phyloP scores from a whole-genome alignment of 495 filamentous ascomycete species.

The Recurvomyces mirabilis region DNA sequence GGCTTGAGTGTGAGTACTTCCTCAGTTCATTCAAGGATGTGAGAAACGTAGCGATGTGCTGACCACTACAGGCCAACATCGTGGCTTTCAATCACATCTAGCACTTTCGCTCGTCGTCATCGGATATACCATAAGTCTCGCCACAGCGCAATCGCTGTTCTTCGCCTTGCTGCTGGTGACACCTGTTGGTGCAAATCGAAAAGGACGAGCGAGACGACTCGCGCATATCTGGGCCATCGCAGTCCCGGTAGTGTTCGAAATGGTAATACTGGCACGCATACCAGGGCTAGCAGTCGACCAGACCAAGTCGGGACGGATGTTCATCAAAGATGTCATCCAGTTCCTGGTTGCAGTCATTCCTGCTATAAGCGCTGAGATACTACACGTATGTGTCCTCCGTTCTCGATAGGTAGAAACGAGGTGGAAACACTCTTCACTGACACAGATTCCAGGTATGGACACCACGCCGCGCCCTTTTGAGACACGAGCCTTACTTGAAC shows the following conservation, averaged over 20 bases:
- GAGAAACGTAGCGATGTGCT: background rate
- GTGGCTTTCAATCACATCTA: background rate
- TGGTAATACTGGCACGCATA: background rate
- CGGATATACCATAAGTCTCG: constrained; percentile 1
- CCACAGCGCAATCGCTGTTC: constrained; percentile 10
- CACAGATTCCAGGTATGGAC: too few species aligned
- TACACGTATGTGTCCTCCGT: too few species aligned
- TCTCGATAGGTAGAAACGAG: too few species aligned
- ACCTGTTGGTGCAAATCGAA: constrained; percentile 1
- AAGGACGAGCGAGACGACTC: background rate
- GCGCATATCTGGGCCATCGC: background rate
- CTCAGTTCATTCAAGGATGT: background rate
- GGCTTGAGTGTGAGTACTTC: constrained; percentile 3
- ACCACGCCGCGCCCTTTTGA: too few species aligned
- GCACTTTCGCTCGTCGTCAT: constrained; percentile 7
- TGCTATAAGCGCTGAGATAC: too few species aligned
- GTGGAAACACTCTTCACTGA: too few species aligned
- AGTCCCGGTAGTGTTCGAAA: background rate
- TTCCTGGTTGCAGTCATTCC: too few species aligned
- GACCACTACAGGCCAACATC: background rate
- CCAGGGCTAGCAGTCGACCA: background rate
- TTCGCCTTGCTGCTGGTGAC: constrained; percentile 3
- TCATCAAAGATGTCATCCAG: background rate
- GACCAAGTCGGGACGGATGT: background rate
- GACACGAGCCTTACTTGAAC: too few species aligned